Percentiles rank a stretch among this genome's conserved stretches.
Evolutionary conservation across 345 rosid species (phyloP).

Genomic region (Rhodamnia argentea): DNA sequence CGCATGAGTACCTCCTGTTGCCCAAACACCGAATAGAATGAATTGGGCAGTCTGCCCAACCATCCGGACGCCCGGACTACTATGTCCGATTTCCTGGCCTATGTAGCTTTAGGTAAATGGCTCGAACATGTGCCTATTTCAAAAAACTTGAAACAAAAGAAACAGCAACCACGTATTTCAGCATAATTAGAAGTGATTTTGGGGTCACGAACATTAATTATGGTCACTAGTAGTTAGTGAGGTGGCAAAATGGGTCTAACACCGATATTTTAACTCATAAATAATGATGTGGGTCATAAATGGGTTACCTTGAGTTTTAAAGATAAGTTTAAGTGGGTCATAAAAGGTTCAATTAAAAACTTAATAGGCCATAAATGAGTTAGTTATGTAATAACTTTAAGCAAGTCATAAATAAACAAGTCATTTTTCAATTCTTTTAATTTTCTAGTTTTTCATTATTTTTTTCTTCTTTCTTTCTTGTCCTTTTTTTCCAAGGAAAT

Average conservation of each 20-base stretch:
- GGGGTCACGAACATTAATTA: not conserved
- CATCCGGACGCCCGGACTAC: not conserved
- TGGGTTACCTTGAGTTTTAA: too few species aligned
- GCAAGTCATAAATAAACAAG: too few species aligned
- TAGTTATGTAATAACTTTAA: too few species aligned
- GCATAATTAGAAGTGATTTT: not conserved
- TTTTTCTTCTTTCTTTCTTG: too few species aligned
- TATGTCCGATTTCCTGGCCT: not conserved
- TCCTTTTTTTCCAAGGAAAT: too few species aligned
- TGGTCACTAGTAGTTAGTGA: not conserved
- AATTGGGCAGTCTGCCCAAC: not conserved
- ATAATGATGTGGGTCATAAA: too few species aligned
- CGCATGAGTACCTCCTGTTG: not conserved
- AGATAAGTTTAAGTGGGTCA: too few species aligned
- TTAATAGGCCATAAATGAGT: too few species aligned
- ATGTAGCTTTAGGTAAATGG: not conserved
- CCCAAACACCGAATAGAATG: not conserved
- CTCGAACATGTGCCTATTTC: not conserved
- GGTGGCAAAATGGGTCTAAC: not conserved
- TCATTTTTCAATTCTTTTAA: too few species aligned
- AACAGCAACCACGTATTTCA: not conserved
- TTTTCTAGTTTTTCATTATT: too few species aligned
- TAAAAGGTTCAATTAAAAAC: too few species aligned
- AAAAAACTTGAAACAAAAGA: not conserved
- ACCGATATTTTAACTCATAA: too few species aligned